These are phyloP conservation scores for Perilla frutescens DNA, from an alignment of 257 asterid genomes.

Conservation along the genomic window DNA sequence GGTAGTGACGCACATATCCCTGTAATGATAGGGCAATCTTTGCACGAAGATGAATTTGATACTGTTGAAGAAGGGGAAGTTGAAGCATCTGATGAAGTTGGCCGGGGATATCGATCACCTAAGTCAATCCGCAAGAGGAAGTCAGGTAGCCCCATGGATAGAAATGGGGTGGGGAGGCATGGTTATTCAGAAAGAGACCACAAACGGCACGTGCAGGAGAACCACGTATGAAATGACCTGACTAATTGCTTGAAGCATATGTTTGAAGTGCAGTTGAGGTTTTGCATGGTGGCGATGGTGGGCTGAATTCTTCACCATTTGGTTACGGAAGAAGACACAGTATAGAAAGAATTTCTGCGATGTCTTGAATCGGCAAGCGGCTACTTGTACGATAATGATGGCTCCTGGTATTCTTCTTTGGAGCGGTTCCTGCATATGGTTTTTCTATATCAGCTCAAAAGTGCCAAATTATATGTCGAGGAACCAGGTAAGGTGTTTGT, in stretches of 20 bases:
- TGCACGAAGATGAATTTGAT: constrained; percentile 52
- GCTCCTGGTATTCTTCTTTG: not conserved
- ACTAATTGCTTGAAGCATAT: constrained; percentile 2
- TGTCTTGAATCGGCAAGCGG: not conserved
- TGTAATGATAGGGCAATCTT: constrained; percentile 48
- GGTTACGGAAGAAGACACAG: not conserved
- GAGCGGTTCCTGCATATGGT: not conserved
- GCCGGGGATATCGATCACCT: constrained; percentile 61
- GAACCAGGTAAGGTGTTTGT: constrained; percentile 10
- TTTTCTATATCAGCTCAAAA: not conserved
- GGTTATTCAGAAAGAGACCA: constrained; percentile 81
- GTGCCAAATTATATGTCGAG: not conserved
- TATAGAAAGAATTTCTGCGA: not conserved
- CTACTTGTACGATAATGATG: not conserved
- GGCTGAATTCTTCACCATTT: not conserved
- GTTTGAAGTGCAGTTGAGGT: not conserved
- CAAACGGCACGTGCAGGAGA: constrained; percentile 72
- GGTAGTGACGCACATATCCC: constrained; percentile 46
- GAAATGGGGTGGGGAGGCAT: constrained; percentile 60
- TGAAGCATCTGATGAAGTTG: constrained; percentile 57
- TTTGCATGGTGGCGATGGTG: not conserved
- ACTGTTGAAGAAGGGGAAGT: constrained; percentile 88
- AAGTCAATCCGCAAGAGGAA: constrained; percentile 60
- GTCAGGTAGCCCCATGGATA: constrained; percentile 65
- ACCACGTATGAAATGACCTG: constrained; percentile 51